Base-by-base conservation (phyloP, 192 early-diverging fungal genomes). In the Oehlia diaphana region DNA sequence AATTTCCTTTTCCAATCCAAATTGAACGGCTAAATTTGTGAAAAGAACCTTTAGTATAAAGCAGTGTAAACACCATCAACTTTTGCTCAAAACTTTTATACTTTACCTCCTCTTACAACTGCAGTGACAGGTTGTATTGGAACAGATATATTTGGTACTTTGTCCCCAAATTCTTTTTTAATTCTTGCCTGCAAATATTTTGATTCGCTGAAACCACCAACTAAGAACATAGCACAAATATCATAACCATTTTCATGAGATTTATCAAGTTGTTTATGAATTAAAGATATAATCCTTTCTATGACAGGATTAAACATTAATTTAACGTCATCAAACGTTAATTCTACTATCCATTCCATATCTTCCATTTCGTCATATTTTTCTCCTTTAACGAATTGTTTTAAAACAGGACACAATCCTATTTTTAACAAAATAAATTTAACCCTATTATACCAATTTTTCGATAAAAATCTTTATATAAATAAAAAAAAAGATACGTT, bases 301-400 rank as follows among this genome's bases (percentile, higher is more conserved):
- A 90, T 78, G 8, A 90, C 87, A 21, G 89, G 89, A 47, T 88
- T 86, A 85, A 90, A 90, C 37, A 90, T 87, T 63, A 86, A 80
- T 50, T 81, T 82, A 37, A 84, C 86, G 69, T 88, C 77, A n/a
- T 90, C 87, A 74, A 19, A 74, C 53, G 81, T 79, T 1, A 85
- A 84, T 9, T 82, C 82, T 6, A 90, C 64, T 19, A 82, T 82
- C 23, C 88, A 76, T 3, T 80, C 78, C 19, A 82, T 85, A 23
- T 85, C 83, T 65, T 87, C 86, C n/a, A 87, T 66, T 26, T 84
- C 83, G 4, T 50, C 72, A 10, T 12, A 28, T 35, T 26, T 21
- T 14, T 12, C 16, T 42, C 28, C 50, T 9, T 28, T 62, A 4
- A 35, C 31, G 35, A 37, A 74, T 28, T 74, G 44, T 28, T 61